Conservation (phyloP, 2,329 filamentous ascomycete species). For the Xylariaceae sp. region DNA sequence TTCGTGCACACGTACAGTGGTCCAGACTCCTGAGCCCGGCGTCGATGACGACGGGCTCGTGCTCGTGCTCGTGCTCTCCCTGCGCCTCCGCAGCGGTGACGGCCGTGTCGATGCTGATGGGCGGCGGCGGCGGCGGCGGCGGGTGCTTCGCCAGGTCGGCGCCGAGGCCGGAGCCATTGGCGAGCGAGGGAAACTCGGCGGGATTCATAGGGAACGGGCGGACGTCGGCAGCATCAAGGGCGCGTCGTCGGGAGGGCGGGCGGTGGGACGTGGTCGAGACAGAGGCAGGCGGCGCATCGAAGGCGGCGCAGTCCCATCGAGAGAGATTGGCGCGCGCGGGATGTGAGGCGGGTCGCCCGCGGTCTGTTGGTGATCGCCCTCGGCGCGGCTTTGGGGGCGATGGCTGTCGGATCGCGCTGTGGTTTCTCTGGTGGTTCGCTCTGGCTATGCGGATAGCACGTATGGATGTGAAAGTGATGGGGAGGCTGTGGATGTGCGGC, state of each 20-base stretch:
- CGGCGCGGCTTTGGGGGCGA: too few species aligned
- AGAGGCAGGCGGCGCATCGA: constrained; percentile 17
- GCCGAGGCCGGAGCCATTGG: constrained; percentile 24
- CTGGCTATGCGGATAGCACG: too few species aligned
- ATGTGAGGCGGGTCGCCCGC: too few species aligned
- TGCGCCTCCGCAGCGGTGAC: constrained; percentile 2
- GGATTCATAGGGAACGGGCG: constrained; percentile 25
- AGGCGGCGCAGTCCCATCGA: too few species aligned
- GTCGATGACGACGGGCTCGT: constrained; percentile 40
- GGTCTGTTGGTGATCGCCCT: too few species aligned
- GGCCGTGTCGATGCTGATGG: constrained; percentile 1
- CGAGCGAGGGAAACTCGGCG: constrained; percentile 17
- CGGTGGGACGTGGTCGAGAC: constrained; percentile 1
- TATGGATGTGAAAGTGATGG: too few species aligned
- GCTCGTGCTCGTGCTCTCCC: constrained; percentile 15
- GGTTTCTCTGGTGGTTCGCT: too few species aligned
- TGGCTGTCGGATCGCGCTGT: too few species aligned
- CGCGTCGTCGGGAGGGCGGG: not conserved
- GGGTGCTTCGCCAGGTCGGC: constrained; percentile 11
- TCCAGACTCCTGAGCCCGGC: constrained; percentile 75
- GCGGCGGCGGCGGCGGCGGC: constrained; percentile 16
- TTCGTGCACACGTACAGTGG: constrained; percentile 50
- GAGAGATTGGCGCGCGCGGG: too few species aligned
- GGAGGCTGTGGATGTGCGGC: too few species aligned
- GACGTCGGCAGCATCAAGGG: constrained; percentile 12